Evolutionary conservation across 768 basidiomycete species (phyloP), one percentile per base, ranked within the genome.

Genomic region (Lentinula detonsa): DNA sequence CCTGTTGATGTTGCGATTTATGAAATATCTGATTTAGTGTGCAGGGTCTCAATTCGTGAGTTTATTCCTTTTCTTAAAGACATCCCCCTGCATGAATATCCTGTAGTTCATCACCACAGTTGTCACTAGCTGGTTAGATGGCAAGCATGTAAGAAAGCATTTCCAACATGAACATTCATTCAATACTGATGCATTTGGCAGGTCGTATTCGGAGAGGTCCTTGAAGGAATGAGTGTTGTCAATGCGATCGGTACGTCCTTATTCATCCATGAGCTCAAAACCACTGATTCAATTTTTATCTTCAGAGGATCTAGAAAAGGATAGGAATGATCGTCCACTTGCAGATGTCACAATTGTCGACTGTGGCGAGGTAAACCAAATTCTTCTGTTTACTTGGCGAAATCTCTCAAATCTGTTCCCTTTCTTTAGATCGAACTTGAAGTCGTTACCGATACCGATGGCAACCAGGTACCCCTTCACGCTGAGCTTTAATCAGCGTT

Each of bases 151-250:
- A 71, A 56, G 55, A 43, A 48, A 48, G 9, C 21, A 48, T 9
- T 15, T n/a, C 16, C 16, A 5, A 6, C 8, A 23, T 48, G 18
- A 21, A 8, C 3, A 48, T 48, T 28, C 8, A 21, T 9, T 48
- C 11, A 4, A 11, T 48, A 39, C 56, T 10, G 54, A 35, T 59
- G 53, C 46, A 34, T 16, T 34, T 23, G 63, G 15, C 66, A 91
- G 88, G 91, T 97, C 69, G 95, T 98, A 42, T 97, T 98, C 65
- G 96, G 96, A 57, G 86, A 85, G 66, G 91, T 98, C 56, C 62
- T 97, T 37, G 93, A 97, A 61, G 96, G 96, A 52, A 91, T 96
- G 91, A 90, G 95, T 64, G 76, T 98, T 60, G 81, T 98, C 40
- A 70, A 77, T 61, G 73, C 75, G 9, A 93, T 98, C 60, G 91